Percentiles rank a stretch among this genome's conserved stretches.
Evolutionary conservation across 2,329 filamentous ascomycete genomes (phyloP).

Genomic region (Hymenoscyphus fructigenus): DNA sequence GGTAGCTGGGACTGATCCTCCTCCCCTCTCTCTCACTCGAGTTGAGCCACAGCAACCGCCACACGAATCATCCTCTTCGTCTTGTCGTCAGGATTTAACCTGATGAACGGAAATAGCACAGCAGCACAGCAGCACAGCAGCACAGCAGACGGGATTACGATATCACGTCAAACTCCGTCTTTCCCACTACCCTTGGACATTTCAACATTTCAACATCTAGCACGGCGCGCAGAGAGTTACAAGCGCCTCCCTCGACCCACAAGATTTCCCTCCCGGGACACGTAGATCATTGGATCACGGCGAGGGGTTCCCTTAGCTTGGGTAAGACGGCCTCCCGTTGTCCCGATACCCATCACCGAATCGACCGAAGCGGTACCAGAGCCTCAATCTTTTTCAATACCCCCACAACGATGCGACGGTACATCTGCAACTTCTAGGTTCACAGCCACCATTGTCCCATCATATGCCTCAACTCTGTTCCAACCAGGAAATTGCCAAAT

Average conservation of each 20-base stretch:
- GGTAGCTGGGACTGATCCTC: background rate
- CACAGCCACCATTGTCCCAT: conserved; percentile 16
- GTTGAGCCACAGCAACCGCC: background rate
- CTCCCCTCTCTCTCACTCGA: background rate
- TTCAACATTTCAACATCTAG: background rate
- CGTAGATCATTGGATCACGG: conserved; percentile 9
- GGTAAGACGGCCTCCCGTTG: conserved; percentile 16
- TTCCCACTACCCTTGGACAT: background rate
- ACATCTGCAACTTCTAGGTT: background rate
- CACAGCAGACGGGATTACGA: background rate
- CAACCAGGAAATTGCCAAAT: background rate
- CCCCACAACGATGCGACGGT: too few species aligned
- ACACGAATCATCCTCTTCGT: background rate
- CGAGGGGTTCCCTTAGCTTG: background rate
- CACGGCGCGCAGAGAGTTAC: background rate
- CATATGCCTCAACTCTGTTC: background rate
- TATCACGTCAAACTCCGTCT: conserved; percentile 1
- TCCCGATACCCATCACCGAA: conserved; percentile 12
- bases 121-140: too few species aligned
- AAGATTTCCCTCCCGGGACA: too few species aligned
- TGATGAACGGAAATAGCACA: background rate
- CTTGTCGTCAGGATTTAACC: too few species aligned
- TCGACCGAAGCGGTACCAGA: conserved; percentile 1
- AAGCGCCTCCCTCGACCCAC: too few species aligned
- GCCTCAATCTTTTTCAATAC: conserved; percentile 6